Percentiles rank a stretch among this genome's conserved stretches.
Conservation (phyloP, 2,329 filamentous ascomycete species). For the Colletotrichum destructivum region DNA sequence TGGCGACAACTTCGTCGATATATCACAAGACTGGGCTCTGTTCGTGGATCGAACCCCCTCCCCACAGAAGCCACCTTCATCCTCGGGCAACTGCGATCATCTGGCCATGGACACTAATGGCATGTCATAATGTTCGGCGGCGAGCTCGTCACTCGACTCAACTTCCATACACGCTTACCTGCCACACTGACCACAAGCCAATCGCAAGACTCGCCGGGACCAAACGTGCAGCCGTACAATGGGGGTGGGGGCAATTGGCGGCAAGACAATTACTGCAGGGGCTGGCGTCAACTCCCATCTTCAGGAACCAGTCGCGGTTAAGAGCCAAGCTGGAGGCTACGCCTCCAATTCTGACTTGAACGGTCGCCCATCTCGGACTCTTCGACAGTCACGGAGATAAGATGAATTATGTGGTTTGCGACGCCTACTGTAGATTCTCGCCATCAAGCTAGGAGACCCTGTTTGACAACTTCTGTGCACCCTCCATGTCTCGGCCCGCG, state of each 20-base stretch:
- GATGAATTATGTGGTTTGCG: not conserved
- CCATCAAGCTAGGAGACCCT: slow-evolving; percentile 25
- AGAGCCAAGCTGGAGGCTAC: not conserved
- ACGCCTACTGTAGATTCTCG: slow-evolving; percentile 21
- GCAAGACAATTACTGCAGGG: slow-evolving; percentile 17
- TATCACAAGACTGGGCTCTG: not conserved
- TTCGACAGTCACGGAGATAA: slow-evolving; percentile 2
- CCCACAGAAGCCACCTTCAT: slow-evolving; percentile 8
- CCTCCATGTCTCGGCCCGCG: slow-evolving; percentile 22
- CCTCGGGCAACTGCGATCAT: not conserved
- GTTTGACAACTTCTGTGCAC: slow-evolving; percentile 28
- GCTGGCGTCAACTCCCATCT: slow-evolving; percentile 7
- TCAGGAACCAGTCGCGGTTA: slow-evolving; percentile 18
- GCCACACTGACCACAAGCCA: slow-evolving; percentile 28
- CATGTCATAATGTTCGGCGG: slow-evolving; percentile 2
- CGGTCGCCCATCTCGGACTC: slow-evolving; percentile 1
- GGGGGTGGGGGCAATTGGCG: not conserved
- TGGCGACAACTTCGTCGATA: slow-evolving; percentile 20
- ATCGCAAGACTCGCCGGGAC: slow-evolving; percentile 35
- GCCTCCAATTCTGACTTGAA: slow-evolving; percentile 13
- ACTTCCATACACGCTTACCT: slow-evolving; percentile 20
- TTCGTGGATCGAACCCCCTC: not conserved
- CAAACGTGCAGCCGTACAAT: slow-evolving; percentile 3
- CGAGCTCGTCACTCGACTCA: slow-evolving; percentile 18
- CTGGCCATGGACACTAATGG: not conserved